phyloP scores from a whole-genome alignment of 768 basidiomycete genomes.

The Sporobolomyces phaffii region DNA sequence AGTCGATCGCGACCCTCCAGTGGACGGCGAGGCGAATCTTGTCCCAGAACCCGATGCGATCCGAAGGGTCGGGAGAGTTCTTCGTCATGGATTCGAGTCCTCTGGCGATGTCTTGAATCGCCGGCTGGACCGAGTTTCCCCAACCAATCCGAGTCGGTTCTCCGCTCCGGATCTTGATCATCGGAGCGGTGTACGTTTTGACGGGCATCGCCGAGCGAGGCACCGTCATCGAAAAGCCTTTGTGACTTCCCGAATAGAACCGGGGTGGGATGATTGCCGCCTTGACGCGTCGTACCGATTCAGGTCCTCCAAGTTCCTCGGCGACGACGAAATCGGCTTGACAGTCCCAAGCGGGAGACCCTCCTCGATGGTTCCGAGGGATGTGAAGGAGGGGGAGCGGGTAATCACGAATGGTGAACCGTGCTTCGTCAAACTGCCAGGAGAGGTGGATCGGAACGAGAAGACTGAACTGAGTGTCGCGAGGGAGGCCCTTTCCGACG shows the following conservation, averaged over 20 bases:
- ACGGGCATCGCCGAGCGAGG: slow-evolving; percentile 94
- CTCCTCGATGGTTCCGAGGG: slow-evolving; percentile 45
- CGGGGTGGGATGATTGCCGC: slow-evolving; percentile 63
- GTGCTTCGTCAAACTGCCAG: slow-evolving; percentile 60
- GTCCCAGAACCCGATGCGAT: slow-evolving; percentile 88
- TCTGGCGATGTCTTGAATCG: slow-evolving; percentile 77
- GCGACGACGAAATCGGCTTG: slow-evolving; percentile 74
- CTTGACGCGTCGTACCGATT: slow-evolving; percentile 48
- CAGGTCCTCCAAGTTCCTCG: slow-evolving; percentile 65
- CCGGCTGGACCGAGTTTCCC: slow-evolving; percentile 80
- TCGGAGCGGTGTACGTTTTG: slow-evolving; percentile 78
- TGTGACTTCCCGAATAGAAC: slow-evolving; percentile 48
- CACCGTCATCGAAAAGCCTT: slow-evolving; percentile 49
- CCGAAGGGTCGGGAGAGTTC: slow-evolving; percentile 71
- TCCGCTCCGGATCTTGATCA: slow-evolving; percentile 61
- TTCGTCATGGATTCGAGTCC: slow-evolving; percentile 74
- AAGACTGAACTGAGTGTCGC: slow-evolving; percentile 65
- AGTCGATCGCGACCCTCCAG: slow-evolving; percentile 66
- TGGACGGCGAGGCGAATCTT: slow-evolving; percentile 82
- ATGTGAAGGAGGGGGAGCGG: slow-evolving; percentile 77
- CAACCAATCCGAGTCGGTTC: slow-evolving; percentile 71
- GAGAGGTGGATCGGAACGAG: slow-evolving; percentile 75
- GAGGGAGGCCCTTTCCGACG: slow-evolving; percentile 64
- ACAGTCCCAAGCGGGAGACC: slow-evolving; percentile 54
- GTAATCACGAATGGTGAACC: slow-evolving; percentile 72